Evolutionary conservation across 805 yeast genomes (phyloP).

Genomic region (Candida caryicola): DNA sequence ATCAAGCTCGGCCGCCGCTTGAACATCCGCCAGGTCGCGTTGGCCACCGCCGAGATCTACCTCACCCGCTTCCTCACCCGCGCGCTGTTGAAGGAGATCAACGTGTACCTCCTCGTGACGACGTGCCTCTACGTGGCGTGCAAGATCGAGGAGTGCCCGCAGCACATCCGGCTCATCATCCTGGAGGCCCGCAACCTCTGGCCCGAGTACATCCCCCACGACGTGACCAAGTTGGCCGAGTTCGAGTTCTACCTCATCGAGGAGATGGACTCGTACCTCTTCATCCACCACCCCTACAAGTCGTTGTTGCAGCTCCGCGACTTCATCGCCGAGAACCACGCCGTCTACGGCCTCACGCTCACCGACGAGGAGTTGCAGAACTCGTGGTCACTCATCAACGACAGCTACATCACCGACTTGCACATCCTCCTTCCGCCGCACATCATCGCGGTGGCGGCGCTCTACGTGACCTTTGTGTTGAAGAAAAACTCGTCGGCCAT

Average conservation of each 20-base stretch:
- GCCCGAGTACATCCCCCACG: constrained; percentile 95
- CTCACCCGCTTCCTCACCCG: constrained; percentile 71
- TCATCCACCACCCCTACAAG: constrained; percentile 75
- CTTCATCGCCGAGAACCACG: constrained; percentile 34
- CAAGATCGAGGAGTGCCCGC: constrained; percentile 94
- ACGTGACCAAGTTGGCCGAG: constrained; percentile 87
- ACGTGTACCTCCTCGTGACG: constrained; percentile 75
- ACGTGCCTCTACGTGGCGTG: constrained; percentile 87
- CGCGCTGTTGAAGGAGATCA: constrained; percentile 76
- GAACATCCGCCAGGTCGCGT: constrained; percentile 73
- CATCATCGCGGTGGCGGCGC: constrained; percentile 73
- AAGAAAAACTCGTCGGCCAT: constrained; percentile 35
- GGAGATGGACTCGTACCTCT: constrained; percentile 70
- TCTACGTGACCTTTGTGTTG: constrained; percentile 73
- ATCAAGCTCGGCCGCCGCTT: constrained; percentile 77
- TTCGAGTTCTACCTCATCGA: constrained; percentile 92
- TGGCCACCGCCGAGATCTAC: constrained; percentile 88
- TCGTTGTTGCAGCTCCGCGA: constrained; percentile 54
- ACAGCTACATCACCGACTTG: constrained; percentile 82
- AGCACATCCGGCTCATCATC: constrained; percentile 79
- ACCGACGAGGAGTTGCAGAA: constrained; percentile 73
- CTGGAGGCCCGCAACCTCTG: constrained; percentile 84
- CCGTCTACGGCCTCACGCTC: constrained; percentile 32
- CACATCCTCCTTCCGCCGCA: constrained; percentile 87
- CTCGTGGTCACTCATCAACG: constrained; percentile 87